phyloP scores from a whole-genome alignment of 2,329 filamentous ascomycete genomes.

The Aspergillus sp. region DNA sequence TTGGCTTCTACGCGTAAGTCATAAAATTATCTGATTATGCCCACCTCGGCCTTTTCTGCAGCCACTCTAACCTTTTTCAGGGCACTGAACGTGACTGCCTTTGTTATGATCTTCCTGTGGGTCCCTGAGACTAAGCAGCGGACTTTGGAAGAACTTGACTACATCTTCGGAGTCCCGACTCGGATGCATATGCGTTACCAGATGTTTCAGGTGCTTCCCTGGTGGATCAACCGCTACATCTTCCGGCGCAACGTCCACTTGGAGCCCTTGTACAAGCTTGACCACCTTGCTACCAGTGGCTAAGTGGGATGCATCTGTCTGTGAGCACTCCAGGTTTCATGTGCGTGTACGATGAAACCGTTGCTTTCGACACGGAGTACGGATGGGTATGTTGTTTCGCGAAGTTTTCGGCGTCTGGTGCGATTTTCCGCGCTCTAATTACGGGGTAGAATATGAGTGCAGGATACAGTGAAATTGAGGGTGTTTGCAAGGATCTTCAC shows the following conservation, averaged over 20 bases:
- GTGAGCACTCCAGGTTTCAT: not conserved
- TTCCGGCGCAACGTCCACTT: constrained; percentile 52
- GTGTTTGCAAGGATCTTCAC: constrained; percentile 1
- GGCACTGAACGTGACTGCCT: constrained; percentile 61
- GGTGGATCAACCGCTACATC: constrained; percentile 62
- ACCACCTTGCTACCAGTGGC: constrained; percentile 19
- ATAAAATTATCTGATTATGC: not conserved
- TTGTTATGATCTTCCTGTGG: constrained; percentile 66
- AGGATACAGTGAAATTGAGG: not conserved
- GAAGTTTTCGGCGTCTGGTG: not conserved
- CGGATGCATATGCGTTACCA: constrained; percentile 61
- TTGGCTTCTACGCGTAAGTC: constrained; percentile 60
- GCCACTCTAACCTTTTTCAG: constrained; percentile 25
- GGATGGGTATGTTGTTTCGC: not conserved
- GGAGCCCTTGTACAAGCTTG: constrained; percentile 57
- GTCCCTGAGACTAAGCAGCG: constrained; percentile 60
- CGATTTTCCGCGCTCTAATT: constrained; percentile 2
- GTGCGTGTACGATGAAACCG: not conserved
- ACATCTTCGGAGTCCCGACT: constrained; percentile 61
- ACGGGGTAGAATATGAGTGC: constrained; percentile 1
- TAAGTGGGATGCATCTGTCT: not conserved
- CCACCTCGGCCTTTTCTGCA: not conserved
- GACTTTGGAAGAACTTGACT: constrained; percentile 60
- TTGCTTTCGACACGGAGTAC: not conserved
- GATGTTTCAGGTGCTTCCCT: constrained; percentile 58